phyloP scores from a whole-genome alignment of 805 yeast genomes.

The Kluyveromyces aestuarii region DNA sequence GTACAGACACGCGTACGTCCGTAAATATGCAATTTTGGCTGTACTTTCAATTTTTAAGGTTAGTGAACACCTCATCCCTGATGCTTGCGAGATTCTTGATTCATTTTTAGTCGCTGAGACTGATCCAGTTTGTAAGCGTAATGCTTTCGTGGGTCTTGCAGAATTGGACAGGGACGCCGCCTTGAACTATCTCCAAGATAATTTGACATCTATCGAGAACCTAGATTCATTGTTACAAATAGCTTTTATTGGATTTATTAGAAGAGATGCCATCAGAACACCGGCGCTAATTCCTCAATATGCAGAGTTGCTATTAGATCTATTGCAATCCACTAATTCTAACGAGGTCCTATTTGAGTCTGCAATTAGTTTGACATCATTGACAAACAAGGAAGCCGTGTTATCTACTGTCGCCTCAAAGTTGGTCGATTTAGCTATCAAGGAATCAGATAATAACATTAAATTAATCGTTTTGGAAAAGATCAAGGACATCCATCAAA shows the following conservation, averaged over 20 bases:
- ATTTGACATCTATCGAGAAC: slow-evolving; percentile 46
- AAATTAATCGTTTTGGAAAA: slow-evolving; percentile 87
- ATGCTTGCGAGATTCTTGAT: slow-evolving; percentile 79
- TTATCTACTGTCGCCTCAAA: slow-evolving; percentile 74
- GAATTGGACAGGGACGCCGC: slow-evolving; percentile 80
- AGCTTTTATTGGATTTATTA: slow-evolving; percentile 84
- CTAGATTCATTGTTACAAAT: slow-evolving; percentile 81
- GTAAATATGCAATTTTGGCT: slow-evolving; percentile 94
- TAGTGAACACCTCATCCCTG: slow-evolving; percentile 84
- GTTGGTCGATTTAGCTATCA: slow-evolving; percentile 79
- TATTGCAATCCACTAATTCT: slow-evolving; percentile 58
- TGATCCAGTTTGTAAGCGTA: slow-evolving; percentile 90
- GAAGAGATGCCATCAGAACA: slow-evolving; percentile 62
- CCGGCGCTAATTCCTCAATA: slow-evolving; percentile 64
- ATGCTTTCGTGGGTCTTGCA: slow-evolving; percentile 84
- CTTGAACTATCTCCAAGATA: slow-evolving; percentile 68
- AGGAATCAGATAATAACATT: slow-evolving; percentile 91
- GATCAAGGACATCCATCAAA: slow-evolving; percentile 62
- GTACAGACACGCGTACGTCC: slow-evolving; percentile 95
- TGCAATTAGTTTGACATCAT: slow-evolving; percentile 62
- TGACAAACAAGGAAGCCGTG: slow-evolving; percentile 56
- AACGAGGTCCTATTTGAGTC: slow-evolving; percentile 77
- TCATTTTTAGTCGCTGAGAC: slow-evolving; percentile 71
- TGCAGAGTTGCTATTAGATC: slow-evolving; percentile 58
- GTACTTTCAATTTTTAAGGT: slow-evolving; percentile 73